Evolutionary conservation across 495 filamentous ascomycete genomes (phyloP).

Genomic region (Penicillium canariense): DNA sequence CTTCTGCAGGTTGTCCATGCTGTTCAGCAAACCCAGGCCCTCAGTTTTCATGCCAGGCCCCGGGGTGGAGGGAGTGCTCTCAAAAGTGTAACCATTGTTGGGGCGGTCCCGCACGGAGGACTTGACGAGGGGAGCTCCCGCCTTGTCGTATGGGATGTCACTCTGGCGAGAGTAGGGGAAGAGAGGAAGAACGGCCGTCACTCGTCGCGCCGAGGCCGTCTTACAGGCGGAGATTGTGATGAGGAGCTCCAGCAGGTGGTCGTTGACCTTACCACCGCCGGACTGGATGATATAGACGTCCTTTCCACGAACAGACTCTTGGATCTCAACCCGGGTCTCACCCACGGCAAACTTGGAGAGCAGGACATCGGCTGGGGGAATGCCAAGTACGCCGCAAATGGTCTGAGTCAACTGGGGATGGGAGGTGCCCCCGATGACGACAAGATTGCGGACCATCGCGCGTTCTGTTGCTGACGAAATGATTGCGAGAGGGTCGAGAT

Average conservation of each 20-base stretch:
- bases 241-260: constrained; percentile 91
- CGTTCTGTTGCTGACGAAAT: constrained; percentile 8
- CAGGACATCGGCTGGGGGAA: constrained; percentile 77
- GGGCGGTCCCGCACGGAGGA: constrained; percentile 49
- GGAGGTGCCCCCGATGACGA: constrained; percentile 88
- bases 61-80: constrained; percentile 86
- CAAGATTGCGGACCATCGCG: constrained; percentile 90
- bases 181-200: constrained; percentile 90
- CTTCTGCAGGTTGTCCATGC: constrained; percentile 61
- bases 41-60: constrained; percentile 62
- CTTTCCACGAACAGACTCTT: constrained; percentile 93
- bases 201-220: constrained; percentile 84
- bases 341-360: constrained; percentile 91
- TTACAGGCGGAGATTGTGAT: constrained; percentile 97
- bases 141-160: constrained; percentile 93
- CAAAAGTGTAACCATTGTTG: constrained; percentile 79
- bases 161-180: constrained; percentile 96
- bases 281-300: constrained; percentile 98
- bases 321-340: constrained; percentile 91
- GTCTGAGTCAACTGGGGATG: constrained; percentile 83
- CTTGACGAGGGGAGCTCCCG: constrained; percentile 81
- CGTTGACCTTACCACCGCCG: constrained; percentile 87
- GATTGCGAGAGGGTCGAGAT: constrained; percentile 6
- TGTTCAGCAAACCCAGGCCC: constrained; percentile 60
- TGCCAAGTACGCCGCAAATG: constrained; percentile 82